phyloP scores from a whole-genome alignment of 306 rosid species.

The Vigna unguiculata region DNA sequence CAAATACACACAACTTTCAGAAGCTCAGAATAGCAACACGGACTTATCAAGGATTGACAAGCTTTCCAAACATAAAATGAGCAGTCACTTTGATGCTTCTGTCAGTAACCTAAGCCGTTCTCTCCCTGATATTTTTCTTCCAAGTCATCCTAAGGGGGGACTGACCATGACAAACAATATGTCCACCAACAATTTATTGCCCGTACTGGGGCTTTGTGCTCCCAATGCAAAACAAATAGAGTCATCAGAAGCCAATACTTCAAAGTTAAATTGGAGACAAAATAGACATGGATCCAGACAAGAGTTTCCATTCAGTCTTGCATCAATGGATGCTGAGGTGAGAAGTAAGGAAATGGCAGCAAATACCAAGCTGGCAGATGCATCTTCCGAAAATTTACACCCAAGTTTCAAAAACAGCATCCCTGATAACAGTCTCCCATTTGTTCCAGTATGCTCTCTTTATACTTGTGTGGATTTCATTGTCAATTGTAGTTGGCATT shows the following conservation, averaged over 20 bases:
- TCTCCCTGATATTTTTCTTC: slow-evolving; percentile 63
- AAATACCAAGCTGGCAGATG: slow-evolving; percentile 59
- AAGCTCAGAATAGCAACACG: slow-evolving; percentile 54
- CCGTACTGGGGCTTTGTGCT: slow-evolving; percentile 96
- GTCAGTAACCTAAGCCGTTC: slow-evolving; percentile 58
- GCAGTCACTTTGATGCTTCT: slow-evolving; percentile 62
- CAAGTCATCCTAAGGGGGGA: slow-evolving; percentile 67
- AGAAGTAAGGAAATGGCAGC: slow-evolving; percentile 59
- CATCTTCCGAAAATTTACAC: slow-evolving; percentile 60
- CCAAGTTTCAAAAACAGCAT: slow-evolving; percentile 63
- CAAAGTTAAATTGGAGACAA: slow-evolving; percentile 73
- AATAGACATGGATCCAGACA: slow-evolving; percentile 69
- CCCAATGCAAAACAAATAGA: slow-evolving; percentile 78
- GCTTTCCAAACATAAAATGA: slow-evolving; percentile 58
- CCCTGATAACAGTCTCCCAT: slow-evolving; percentile 63
- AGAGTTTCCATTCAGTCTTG: slow-evolving; percentile 92
- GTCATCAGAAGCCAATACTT: slow-evolving; percentile 63
- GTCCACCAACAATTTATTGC: slow-evolving; percentile 67
- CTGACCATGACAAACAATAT: slow-evolving; percentile 50
- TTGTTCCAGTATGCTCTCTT: slow-evolving; percentile 65
- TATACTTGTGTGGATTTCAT: slow-evolving; percentile 27
- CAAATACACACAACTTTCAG: slow-evolving; percentile 53
- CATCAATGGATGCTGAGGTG: slow-evolving; percentile 62
- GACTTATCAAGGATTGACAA: slow-evolving; percentile 70
- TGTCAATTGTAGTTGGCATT: slow-evolving; percentile 25